Evolutionary conservation across 2,329 filamentous ascomycete genomes (phyloP), one percentile per base, ranked within the genome.

Genomic region (Calonectria fujianensis): DNA sequence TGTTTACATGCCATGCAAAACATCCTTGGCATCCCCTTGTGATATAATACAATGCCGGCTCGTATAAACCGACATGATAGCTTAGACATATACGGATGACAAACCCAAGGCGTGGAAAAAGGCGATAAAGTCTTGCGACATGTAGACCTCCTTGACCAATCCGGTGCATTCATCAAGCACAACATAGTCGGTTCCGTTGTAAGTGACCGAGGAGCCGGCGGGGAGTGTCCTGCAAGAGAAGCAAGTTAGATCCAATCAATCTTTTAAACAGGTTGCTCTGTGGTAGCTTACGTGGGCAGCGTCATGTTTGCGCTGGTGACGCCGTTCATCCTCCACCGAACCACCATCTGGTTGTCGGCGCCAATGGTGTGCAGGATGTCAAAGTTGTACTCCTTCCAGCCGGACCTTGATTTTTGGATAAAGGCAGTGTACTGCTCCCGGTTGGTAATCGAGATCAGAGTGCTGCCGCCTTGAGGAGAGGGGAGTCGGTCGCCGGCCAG

Each of bases 81-180:
- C 14, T 32, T 57, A 71, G 16, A 66, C 69, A 32, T 27, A 59
- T 4, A 71, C 69, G 16, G 27, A 24, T 32, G 41, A 14, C 24
- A 71, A n/a, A 14, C 59, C 69, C 69, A 71, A 24, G 20, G 32
- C 50, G 27, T 71, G 57, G 61, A 71, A 71, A 31, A 66, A 71
- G 35, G 69, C 50, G 59, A 71, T 71, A 2, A 71, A 71, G 35
- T 71, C 69, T 14, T 71, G 69, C 13, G 69, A 63, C 69, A 71
- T 71, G 16, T 71, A 29, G 4, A 71, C 59, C 69, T 71, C 69
- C 59, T 65, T 71, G 20, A 71, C 29, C 14, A 65, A n/a, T 10
- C 69, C 69, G 16, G 69, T 71, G 69, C 69, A 71, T 7, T 66
- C 69, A n/a, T 71, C 69, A 7, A 71, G 32, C 7, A 66, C 18